Base-by-base conservation (phyloP, 176 grass and related monocot species). In the Aegilops tauschii region DNA sequence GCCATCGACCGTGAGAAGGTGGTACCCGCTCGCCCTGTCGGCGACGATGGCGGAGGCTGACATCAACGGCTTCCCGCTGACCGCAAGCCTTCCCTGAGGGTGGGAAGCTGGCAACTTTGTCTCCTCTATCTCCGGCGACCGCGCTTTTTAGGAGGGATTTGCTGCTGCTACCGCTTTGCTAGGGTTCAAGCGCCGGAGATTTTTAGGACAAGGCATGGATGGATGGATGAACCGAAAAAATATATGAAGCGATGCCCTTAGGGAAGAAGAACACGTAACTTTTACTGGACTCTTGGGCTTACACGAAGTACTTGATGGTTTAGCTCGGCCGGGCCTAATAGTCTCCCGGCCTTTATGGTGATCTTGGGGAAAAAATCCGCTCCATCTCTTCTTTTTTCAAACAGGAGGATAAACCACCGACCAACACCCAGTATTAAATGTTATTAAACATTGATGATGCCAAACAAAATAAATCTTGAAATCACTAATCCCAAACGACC, bases 1-100 rank as follows among this genome's bases (percentile, higher is more conserved):
- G 63, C 80, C 64, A 12, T 69, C 64, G 42, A 82, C 34, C 80
- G 32, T 82, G 17, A 82, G 80, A 0, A 25, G 5, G 64, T 82
- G 80, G 1, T 82, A 29, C 25, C 64, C 40, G 11, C 11, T 81
- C 63, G 32, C 42, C 1, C 3, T 31, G 5, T 1, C 2, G 28
- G 28, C 62, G 9, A 68, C 13, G 40, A 81, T 35, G 28, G 17
- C 4, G 11, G 79, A 52, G 39, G 79, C 25, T 1, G 62, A 81
- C 9, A 5, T 17, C 27, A 18, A 17, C 11, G 21, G n/a, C 7
- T 5, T 79, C 58, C 34, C 6, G 4, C 7, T 5, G 32, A 2
- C 1, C 9, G 13, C 30, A 27, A 63, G n/a, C 61, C n/a, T 63
- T 63, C 61, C 9, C 21, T 21, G 8, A 10, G 21, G 61, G 61